Evolutionary conservation across 2,329 filamentous ascomycete genomes (phyloP), one percentile per base, ranked within the genome.

Genomic region (Claviceps africana): DNA sequence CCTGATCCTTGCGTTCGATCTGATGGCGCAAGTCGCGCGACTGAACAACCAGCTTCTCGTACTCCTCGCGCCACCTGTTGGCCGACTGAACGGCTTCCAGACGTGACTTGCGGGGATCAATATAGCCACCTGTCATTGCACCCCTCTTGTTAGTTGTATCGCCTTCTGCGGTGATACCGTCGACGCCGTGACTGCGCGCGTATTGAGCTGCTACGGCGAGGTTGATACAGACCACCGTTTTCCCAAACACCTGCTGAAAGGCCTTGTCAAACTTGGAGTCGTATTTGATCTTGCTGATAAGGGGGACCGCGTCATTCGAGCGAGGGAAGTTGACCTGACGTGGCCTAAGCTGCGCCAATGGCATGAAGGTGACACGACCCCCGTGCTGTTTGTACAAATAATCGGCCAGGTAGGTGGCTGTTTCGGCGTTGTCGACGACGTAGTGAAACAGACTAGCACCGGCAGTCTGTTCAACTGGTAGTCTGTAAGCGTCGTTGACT

Each of bases 131-230:
- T 48, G 89, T 96, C 72, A 98, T 81, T 15, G 90, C 91, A 68
- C 93, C 93, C 60, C 91, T 86, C 71, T 94, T 95, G 70, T 96
- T 94, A 1, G 89, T 90, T 33, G 88, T 88, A 67, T 97, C 91
- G 66, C 93, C 93, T 53, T 97, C 90, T 3, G 88, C 86, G 0
- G 93, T 98, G 58, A 98, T 95, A 35, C 88, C 90, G 60, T 89
- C 89, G 25, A 97, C 83, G 19, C 86, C 86, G 61, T 97, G 91
- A 60, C 86, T 95, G 61, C 91, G 82, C 22, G 93, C 88, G 64
- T 96, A 96, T 63, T 96, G 89, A 13, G 86, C 81, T 47, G 90
- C 93, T 54, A 95, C 81, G 48, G 86, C 81, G 56, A 98, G 72
- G 59, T 88, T 95, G 2, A 91, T 90, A 59, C 93, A 97, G 52